phyloP scores from a whole-genome alignment of 495 filamentous ascomycete genomes.

The Xylaria grammica region DNA sequence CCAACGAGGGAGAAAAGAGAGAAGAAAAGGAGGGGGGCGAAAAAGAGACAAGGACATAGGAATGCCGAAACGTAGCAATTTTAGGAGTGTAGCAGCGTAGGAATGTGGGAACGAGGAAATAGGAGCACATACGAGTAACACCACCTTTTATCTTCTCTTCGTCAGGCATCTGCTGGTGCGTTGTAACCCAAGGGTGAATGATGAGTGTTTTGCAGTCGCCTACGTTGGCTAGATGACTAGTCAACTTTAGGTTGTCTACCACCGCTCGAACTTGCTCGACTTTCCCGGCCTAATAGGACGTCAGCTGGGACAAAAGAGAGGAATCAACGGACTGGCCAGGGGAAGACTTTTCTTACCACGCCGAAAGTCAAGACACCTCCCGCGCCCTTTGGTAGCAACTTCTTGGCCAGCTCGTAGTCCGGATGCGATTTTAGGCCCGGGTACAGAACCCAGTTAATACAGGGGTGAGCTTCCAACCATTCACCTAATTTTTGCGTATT shows the following conservation, averaged over 20 bases:
- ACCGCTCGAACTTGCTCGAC: conserved; percentile 48
- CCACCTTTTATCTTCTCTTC: conserved; percentile 50
- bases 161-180: conserved; percentile 49
- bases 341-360: conserved; percentile 33
- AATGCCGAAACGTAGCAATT: no score
- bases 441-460: conserved; percentile 47
- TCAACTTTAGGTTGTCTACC: conserved; percentile 50
- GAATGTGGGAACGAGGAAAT: background rate
- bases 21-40: background rate
- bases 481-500: conserved; percentile 47
- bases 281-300: conserved; percentile 36
- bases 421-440: conserved; percentile 46
- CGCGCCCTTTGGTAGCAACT: conserved; percentile 41
- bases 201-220: conserved; percentile 51
- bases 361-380: conserved; percentile 49
- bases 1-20: conserved; percentile 16
- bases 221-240: conserved; percentile 47
- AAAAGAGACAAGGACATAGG: no score
- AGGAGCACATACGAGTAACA: conserved; percentile 42
- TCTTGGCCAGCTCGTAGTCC: conserved; percentile 44
- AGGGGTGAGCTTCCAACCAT: conserved; percentile 45
- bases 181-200: conserved; percentile 50
- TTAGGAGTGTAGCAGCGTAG: no score
- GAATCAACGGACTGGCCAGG: background rate
- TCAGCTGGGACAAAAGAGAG: conserved; percentile 21